phyloP scores from a whole-genome alignment of 352 stramenopile species.

The Globisporangium okanoganense region DNA sequence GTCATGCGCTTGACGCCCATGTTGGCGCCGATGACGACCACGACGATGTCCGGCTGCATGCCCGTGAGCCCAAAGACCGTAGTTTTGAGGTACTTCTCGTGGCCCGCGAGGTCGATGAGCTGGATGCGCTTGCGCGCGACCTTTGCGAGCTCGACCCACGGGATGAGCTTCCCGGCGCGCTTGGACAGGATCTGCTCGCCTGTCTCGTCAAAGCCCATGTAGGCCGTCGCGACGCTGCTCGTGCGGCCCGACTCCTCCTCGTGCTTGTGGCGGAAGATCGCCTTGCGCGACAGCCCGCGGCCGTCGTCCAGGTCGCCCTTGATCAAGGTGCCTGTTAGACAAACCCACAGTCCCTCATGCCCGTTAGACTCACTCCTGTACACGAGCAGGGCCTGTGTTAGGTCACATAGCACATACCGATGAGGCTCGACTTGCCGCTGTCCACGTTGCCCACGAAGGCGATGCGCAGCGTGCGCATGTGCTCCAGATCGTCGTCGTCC shows the following conservation, averaged over 20 bases:
- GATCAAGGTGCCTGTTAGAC: constrained; percentile 80
- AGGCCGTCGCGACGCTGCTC: constrained; percentile 78
- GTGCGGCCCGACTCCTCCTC: constrained; percentile 80
- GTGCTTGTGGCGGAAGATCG: constrained; percentile 87
- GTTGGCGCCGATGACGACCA: constrained; percentile 93
- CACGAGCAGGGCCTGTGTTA: not conserved
- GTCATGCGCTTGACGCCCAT: constrained; percentile 95
- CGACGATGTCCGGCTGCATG: constrained; percentile 94
- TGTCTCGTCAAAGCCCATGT: constrained; percentile 73
- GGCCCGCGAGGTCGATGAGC: constrained; percentile 87
- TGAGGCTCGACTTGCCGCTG: constrained; percentile 92
- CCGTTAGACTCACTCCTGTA: not conserved
- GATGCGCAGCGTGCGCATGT: constrained; percentile 72
- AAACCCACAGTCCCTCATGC: not conserved
- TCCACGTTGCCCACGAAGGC: constrained; percentile 92
- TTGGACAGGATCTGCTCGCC: constrained; percentile 81
- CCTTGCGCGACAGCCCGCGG: constrained; percentile 79
- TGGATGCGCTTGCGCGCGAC: constrained; percentile 80
- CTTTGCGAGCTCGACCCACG: constrained; percentile 78
- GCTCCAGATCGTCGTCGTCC: constrained; percentile 30
- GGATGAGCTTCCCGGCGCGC: constrained; percentile 64
- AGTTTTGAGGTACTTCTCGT: constrained; percentile 99
- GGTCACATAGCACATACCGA: constrained; percentile 28
- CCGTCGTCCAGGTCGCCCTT: constrained; percentile 96
- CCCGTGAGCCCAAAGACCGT: constrained; percentile 98